Evolutionary conservation across 2,329 filamentous ascomycete species (phyloP).

Genomic region (Whalleya microplaca): DNA sequence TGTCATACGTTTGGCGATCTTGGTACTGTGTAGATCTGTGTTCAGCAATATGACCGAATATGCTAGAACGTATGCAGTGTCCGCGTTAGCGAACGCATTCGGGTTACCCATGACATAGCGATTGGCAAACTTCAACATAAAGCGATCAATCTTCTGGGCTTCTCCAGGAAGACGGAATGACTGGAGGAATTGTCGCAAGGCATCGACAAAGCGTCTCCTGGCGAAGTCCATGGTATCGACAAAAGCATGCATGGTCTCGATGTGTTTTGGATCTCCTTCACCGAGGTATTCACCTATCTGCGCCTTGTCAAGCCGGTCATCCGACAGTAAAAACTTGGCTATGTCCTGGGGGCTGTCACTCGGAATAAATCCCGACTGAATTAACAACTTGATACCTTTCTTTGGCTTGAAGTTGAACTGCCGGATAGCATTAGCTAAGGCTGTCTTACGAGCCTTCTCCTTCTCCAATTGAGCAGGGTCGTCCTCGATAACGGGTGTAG

Average conservation of each 20-base stretch:
- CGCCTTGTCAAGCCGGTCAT: slow-evolving; percentile 86
- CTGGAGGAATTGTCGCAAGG: slow-evolving; percentile 88
- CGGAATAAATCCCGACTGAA: slow-evolving; percentile 85
- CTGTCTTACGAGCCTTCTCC: slow-evolving; percentile 92
- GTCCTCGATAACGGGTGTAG: slow-evolving; percentile 77
- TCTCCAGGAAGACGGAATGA: slow-evolving; percentile 94
- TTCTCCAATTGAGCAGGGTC: slow-evolving; percentile 94
- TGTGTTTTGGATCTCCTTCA: slow-evolving; percentile 89
- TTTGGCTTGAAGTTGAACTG: slow-evolving; percentile 99
- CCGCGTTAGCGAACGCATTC: slow-evolving; percentile 96
- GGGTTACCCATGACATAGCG: slow-evolving; percentile 94
- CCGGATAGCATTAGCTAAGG: slow-evolving; percentile 82
- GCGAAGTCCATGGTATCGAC: slow-evolving; percentile 94
- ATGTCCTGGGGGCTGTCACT: slow-evolving; percentile 81
- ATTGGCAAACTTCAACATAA: slow-evolving; percentile 99
- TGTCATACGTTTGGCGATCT: slow-evolving; percentile 85
- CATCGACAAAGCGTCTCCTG: slow-evolving; percentile 89
- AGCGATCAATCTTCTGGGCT: slow-evolving; percentile 98
- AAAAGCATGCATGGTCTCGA: slow-evolving; percentile 98
- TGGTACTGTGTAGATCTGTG: slow-evolving; percentile 90
- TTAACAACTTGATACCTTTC: slow-evolving; percentile 80
- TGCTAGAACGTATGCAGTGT: slow-evolving; percentile 93
- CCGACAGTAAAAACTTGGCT: slow-evolving; percentile 77
- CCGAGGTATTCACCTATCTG: slow-evolving; percentile 93
- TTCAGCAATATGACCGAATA: slow-evolving; percentile 98